Conservation (phyloP, 2,329 filamentous ascomycete species). For the Diplodia scrobiculata region DNA sequence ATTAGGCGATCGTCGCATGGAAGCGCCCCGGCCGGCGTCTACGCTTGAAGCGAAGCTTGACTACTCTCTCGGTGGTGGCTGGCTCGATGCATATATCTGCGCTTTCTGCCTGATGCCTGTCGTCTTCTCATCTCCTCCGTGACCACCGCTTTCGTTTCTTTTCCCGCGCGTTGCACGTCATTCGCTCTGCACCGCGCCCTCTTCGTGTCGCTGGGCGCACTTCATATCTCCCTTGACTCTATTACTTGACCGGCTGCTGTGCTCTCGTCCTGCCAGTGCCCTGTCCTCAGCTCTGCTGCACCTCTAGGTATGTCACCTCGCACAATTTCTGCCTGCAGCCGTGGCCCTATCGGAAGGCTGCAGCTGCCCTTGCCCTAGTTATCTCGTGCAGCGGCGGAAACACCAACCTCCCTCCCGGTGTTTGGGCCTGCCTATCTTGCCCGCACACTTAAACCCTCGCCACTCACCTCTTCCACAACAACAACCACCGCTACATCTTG, state of each 20-base stretch:
- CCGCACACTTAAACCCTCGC: neutral
- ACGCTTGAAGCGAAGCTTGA: constrained; percentile 21
- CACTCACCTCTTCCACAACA: neutral
- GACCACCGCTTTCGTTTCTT: neutral
- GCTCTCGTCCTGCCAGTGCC: neutral
- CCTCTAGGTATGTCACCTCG: neutral
- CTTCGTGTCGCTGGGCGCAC: constrained; percentile 5
- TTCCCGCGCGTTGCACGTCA: neutral
- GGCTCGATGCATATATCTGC: constrained; percentile 11
- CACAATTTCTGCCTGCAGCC: neutral
- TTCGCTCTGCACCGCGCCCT: neutral
- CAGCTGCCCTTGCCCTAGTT: constrained; percentile 10
- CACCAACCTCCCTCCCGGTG: constrained; percentile 4
- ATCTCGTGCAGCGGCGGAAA: neutral
- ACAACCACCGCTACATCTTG: neutral
- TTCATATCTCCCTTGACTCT: neutral
- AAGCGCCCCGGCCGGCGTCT: neutral
- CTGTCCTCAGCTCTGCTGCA: neutral
- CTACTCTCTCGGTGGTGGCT: constrained; percentile 9
- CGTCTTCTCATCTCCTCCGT: constrained; percentile 4
- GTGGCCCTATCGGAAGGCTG: constrained; percentile 21
- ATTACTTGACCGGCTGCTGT: neutral
- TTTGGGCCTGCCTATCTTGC: neutral
- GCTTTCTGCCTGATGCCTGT: neutral
- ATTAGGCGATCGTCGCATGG: constrained; percentile 22